These are phyloP conservation scores for Monilinia vaccinii-corymbosi DNA, from an alignment of 2,329 filamentous ascomycete genomes.

Conservation along the genomic window DNA sequence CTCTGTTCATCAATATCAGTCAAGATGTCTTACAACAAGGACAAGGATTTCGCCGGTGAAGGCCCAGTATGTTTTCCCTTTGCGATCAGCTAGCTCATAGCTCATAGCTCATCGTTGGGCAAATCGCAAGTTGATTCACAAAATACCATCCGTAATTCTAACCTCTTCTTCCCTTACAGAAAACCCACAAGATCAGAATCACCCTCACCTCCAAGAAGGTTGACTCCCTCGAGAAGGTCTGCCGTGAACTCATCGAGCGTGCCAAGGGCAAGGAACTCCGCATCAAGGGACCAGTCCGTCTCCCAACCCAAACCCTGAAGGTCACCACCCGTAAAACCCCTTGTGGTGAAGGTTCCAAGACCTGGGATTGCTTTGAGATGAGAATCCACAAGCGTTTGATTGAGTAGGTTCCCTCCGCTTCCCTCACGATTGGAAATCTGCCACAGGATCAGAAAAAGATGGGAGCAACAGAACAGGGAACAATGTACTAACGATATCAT, in stretches of 20 bases:
- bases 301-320: conserved; percentile 95
- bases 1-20: conserved; percentile 1
- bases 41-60: conserved; percentile 82
- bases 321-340: conserved; percentile 79
- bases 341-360: conserved; percentile 99
- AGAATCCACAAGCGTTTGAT: conserved; percentile 98
- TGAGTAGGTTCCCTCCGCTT: conserved; percentile 49
- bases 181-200: conserved; percentile 98
- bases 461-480: not conserved
- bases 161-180: conserved; percentile 38
- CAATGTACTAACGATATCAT: conserved; percentile 17
- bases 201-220: conserved; percentile 95
- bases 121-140: not conserved
- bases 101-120: not conserved
- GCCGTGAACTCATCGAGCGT: conserved; percentile 95
- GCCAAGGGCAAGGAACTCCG: conserved; percentile 97
- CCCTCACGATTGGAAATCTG: not conserved
- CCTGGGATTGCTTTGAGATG: conserved; percentile 99
- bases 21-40: conserved; percentile 92
- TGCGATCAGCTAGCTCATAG: no score
- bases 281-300: conserved; percentile 96
- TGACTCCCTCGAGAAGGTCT: conserved; percentile 93
- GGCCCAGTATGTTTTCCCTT: conserved; percentile 59
- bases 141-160: conserved; percentile 1
- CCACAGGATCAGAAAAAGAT: not conserved